A percentile compares a stretch with the other conserved stretches of the same genome.
phyloP scores from a whole-genome alignment of 176 grass and related monocot genomes.

The Phoenix dactylifera region DNA sequence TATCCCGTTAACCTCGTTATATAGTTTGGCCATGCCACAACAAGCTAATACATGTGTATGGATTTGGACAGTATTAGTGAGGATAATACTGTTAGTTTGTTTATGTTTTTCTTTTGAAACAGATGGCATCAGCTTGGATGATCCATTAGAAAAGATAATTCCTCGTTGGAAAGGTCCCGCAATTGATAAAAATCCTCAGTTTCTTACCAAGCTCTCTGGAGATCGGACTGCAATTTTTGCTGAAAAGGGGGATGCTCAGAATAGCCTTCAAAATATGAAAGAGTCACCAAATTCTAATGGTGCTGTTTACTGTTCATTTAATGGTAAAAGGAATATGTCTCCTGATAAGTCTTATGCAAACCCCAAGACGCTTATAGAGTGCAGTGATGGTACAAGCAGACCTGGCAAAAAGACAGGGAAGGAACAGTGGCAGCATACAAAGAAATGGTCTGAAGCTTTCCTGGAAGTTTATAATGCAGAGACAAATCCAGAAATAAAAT shows the following conservation, averaged over 20 bases:
- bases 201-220: conserved; percentile 2
- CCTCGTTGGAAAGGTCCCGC: conserved; percentile 25
- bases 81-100: too few relatives aligned
- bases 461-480: conserved; percentile 32
- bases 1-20: too few relatives aligned
- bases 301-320: neutral
- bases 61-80: too few relatives aligned
- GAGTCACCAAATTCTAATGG: conserved; percentile 7
- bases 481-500: conserved; percentile 26
- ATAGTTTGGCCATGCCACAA: too few relatives aligned
- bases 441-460: conserved; percentile 34
- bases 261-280: conserved; percentile 3
- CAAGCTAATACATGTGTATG: too few relatives aligned
- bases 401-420: conserved; percentile 22
- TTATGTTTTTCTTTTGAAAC: conserved; percentile 3
- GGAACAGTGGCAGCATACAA: conserved; percentile 33
- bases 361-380: conserved; percentile 22
- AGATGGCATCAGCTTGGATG: conserved; percentile 29
- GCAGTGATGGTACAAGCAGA: conserved; percentile 25
- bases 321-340: conserved; percentile 8
- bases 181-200: conserved; percentile 23
- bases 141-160: conserved; percentile 30
- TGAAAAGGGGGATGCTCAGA: neutral
- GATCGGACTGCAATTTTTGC: conserved; percentile 7
- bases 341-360: conserved; percentile 1